Evolutionary conservation across 495 filamentous ascomycete species (phyloP).

Genomic region (Parathielavia appendiculata): DNA sequence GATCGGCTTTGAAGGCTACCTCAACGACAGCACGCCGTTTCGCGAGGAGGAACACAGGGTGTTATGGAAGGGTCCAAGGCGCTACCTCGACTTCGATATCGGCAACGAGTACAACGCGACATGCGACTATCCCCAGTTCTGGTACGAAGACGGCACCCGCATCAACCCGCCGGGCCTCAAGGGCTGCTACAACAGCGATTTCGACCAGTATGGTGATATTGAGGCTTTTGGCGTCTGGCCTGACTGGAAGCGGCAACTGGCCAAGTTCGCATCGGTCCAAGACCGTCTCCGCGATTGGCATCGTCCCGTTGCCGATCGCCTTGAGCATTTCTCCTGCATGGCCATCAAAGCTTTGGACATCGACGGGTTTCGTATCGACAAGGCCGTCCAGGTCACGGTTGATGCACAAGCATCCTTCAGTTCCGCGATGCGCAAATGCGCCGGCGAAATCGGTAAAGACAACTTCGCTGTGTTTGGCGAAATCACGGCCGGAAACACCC

Average conservation of each 20-base stretch:
- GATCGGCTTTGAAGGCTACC: conserved; percentile 61
- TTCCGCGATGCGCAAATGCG: conserved; percentile 51
- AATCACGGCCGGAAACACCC: conserved; percentile 58
- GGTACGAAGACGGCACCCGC: conserved; percentile 56
- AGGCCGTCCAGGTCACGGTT: conserved; percentile 60
- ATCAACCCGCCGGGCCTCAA: conserved; percentile 47
- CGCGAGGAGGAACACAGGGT: conserved; percentile 51
- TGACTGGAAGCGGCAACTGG: conserved; percentile 61
- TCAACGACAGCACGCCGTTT: conserved; percentile 64
- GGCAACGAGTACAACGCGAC: conserved; percentile 53
- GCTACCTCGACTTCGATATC: conserved; percentile 61
- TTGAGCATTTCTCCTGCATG: conserved; percentile 63
- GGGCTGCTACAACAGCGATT: conserved; percentile 66
- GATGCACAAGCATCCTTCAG: conserved; percentile 59
- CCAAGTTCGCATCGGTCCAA: conserved; percentile 71
- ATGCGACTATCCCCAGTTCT: conserved; percentile 63
- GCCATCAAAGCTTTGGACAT: conserved; percentile 60
- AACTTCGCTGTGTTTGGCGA: conserved; percentile 65
- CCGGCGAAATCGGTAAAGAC: conserved; percentile 49
- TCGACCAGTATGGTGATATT: conserved; percentile 65
- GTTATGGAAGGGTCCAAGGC: conserved; percentile 54
- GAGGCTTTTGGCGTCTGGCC: conserved; percentile 65
- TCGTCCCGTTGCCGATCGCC: conserved; percentile 52
- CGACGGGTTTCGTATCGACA: conserved; percentile 66
- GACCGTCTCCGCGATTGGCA: conserved; percentile 70